Conservation (phyloP, 164 flowering plant species). For the Nymphaea thermarum region DNA sequence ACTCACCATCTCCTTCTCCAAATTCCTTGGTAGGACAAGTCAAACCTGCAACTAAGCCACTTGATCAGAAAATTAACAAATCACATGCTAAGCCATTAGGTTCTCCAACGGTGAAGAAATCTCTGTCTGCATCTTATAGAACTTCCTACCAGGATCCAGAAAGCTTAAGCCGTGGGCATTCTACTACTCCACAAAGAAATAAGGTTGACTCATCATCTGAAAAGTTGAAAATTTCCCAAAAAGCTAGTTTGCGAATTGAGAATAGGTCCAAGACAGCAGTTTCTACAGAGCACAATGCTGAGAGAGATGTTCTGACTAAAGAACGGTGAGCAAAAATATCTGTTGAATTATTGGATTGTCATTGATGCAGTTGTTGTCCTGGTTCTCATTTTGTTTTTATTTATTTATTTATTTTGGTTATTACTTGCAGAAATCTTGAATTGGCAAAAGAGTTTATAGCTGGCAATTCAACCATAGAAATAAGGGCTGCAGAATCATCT, state of each 20-base stretch:
- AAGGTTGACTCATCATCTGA: conserved; percentile 32
- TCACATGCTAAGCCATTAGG: conserved; percentile 22
- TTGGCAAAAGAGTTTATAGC: conserved; percentile 24
- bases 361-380: neutral
- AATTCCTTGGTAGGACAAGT: conserved; percentile 22
- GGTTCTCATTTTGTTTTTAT: neutral
- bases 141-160: conserved; percentile 20
- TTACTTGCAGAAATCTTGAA: conserved; percentile 23
- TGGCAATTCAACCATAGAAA: conserved; percentile 18
- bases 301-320: conserved; percentile 12
- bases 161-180: conserved; percentile 16
- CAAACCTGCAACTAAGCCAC: conserved; percentile 14
- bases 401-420: neutral
- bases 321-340: conserved; percentile 27
- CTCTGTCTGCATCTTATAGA: conserved; percentile 21
- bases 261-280: conserved; percentile 9
- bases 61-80: conserved; percentile 24
- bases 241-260: conserved; percentile 11
- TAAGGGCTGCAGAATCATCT: conserved; percentile 36
- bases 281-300: conserved; percentile 15
- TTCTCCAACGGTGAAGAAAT: conserved; percentile 21
- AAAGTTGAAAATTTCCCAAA: conserved; percentile 32
- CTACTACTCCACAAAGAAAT: conserved; percentile 23
- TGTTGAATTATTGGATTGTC: neutral
- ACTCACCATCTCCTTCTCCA: conserved; percentile 20